phyloP scores from a whole-genome alignment of 139 green algal genomes.

The Tetraselmis striata region DNA sequence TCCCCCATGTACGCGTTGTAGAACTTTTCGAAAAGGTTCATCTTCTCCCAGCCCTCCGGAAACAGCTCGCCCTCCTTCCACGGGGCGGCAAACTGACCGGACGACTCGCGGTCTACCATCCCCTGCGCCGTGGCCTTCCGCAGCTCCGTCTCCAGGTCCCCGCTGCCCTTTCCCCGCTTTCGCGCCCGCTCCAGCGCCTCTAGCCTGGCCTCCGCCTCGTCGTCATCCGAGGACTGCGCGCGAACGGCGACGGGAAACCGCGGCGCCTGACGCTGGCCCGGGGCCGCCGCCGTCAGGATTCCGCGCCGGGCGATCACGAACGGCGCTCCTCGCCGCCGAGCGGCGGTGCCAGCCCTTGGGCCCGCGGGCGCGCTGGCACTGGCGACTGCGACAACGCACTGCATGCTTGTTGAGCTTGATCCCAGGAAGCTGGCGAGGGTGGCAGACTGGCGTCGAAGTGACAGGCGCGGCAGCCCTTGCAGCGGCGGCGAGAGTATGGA shows the following conservation, averaged over 20 bases:
- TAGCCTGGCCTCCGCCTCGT: slow-evolving; percentile 25
- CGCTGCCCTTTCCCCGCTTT: slow-evolving; percentile 1
- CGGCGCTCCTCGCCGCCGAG: too few species aligned
- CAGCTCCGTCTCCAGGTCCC: slow-evolving; percentile 15
- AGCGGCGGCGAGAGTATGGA: too few species aligned
- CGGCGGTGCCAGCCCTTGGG: too few species aligned
- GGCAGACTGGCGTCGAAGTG: too few species aligned
- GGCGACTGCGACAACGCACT: not conserved
- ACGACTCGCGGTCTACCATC: not conserved
- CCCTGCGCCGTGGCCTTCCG: not conserved
- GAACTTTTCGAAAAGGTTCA: slow-evolving; percentile 43
- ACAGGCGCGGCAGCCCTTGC: too few species aligned
- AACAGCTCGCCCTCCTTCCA: slow-evolving; percentile 72
- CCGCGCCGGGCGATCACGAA: too few species aligned
- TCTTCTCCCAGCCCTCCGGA: slow-evolving; percentile 69
- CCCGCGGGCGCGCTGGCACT: too few species aligned
- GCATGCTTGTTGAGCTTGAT: too few species aligned
- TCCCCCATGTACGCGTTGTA: slow-evolving; percentile 65
- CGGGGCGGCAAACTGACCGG: slow-evolving; percentile 6
- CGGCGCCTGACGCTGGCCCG: too few species aligned
- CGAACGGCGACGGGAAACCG: not conserved
- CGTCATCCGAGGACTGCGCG: not conserved
- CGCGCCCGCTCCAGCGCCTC: slow-evolving; percentile 30
- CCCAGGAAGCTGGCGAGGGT: too few species aligned
- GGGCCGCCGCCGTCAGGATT: too few species aligned